A percentile compares a stretch with the other conserved stretches of the same genome.
Evolutionary conservation across 345 rosid species (phyloP).

Genomic region (Arabis alpina): DNA sequence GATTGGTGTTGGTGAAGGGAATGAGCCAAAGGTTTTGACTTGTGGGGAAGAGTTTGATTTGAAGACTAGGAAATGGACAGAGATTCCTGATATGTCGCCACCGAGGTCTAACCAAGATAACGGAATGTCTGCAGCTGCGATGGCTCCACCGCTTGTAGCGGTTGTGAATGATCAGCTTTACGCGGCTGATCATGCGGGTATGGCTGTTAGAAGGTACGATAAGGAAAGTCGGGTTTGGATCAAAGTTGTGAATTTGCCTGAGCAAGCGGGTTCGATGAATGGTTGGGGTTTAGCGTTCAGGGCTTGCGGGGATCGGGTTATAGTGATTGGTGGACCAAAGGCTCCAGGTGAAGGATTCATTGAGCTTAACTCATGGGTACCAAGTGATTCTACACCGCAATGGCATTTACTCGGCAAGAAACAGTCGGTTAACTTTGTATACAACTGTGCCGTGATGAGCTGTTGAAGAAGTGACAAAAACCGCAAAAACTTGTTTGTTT

Average conservation of each 20-base stretch:
- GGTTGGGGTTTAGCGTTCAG: conserved; percentile 94
- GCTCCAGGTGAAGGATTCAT: conserved; percentile 51
- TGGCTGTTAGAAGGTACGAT: conserved; percentile 63
- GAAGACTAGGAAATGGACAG: conserved; percentile 58
- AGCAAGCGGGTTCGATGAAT: conserved; percentile 54
- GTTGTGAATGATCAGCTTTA: conserved; percentile 76
- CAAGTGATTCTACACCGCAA: conserved; percentile 55
- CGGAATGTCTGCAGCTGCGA: conserved; percentile 43
- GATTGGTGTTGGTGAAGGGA: conserved; percentile 46
- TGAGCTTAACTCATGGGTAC: conserved; percentile 77
- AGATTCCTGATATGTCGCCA: conserved; percentile 70
- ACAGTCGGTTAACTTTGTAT: conserved; percentile 63
- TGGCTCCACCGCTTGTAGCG: conserved; percentile 83
- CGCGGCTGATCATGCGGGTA: conserved; percentile 63
- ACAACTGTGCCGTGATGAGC: conserved; percentile 86
- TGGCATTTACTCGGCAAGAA: conserved; percentile 69
- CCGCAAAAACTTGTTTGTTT: not conserved
- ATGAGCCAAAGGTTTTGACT: conserved; percentile 44
- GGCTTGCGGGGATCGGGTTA: conserved; percentile 69
- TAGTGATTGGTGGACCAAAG: conserved; percentile 70
- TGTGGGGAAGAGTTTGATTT: conserved; percentile 75
- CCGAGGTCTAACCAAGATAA: conserved; percentile 35
- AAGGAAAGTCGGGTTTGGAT: conserved; percentile 57
- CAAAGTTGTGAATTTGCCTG: conserved; percentile 62
- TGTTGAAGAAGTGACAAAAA: conserved; percentile 48